These are phyloP conservation scores for Colletotrichum musicola DNA, from an alignment of 2,329 filamentous ascomycete species.

Conservation along the genomic window DNA sequence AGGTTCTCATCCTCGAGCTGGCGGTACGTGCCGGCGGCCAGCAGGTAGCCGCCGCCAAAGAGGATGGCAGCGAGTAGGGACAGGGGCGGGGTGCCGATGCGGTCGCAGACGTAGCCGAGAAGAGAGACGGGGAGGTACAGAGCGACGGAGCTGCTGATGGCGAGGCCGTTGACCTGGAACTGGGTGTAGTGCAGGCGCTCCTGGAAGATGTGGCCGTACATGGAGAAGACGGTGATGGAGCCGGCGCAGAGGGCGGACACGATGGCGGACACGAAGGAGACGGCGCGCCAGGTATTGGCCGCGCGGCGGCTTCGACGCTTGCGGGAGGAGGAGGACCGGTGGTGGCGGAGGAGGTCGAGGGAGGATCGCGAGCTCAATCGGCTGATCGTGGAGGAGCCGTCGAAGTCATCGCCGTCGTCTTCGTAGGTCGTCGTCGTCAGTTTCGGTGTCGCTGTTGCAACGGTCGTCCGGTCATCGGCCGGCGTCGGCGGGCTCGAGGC, in stretches of 20 bases:
- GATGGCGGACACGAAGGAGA: constrained; percentile 68
- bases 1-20: constrained; percentile 60
- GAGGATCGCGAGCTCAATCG: constrained; percentile 42
- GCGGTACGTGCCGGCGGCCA: constrained; percentile 83
- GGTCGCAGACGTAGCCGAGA: constrained; percentile 92
- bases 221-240: constrained; percentile 91
- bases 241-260: constrained; percentile 81
- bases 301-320: constrained; percentile 33
- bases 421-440: neutral
- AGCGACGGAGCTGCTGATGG: constrained; percentile 86
- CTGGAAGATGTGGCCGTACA: constrained; percentile 93
- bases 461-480: constrained; percentile 25
- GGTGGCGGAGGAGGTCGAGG: constrained; percentile 33
- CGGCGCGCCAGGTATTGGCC: constrained; percentile 51
- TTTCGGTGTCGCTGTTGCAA: neutral
- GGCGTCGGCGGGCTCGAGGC: constrained; percentile 24
- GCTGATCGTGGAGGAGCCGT: constrained; percentile 39
- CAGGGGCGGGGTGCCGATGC: constrained; percentile 82
- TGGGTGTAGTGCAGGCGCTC: constrained; percentile 89
- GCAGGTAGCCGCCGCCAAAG: constrained; percentile 84
- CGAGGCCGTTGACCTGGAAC: constrained; percentile 90
- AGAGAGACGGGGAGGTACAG: constrained; percentile 94
- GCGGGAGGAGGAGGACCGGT: constrained; percentile 22
- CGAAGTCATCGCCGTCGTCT: constrained; percentile 23
- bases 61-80: constrained; percentile 78